Evolutionary conservation across 2,329 filamentous ascomycete genomes (phyloP).

Genomic region (Cordyceps cicadae): DNA sequence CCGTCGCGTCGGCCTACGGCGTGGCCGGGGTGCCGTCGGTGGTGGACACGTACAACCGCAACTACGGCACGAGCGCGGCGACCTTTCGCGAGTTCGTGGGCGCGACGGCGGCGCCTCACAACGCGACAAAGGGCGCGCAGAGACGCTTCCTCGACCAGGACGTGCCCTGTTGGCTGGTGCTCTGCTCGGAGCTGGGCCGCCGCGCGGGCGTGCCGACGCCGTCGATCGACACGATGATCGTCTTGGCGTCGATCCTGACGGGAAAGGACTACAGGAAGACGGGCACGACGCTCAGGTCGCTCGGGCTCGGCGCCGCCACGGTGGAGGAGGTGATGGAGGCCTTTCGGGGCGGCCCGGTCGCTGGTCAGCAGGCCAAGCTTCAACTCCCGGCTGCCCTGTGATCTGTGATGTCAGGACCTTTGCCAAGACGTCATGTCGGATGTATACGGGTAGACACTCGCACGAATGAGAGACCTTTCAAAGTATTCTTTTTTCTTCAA

Average conservation of each 20-base stretch:
- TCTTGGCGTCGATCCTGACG: conserved; percentile 11
- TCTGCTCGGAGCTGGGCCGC: conserved; percentile 6
- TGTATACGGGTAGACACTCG: background rate
- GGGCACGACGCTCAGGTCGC: conserved; percentile 6
- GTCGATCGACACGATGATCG: conserved; percentile 10
- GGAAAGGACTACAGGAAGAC: conserved; percentile 5
- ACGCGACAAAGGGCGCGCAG: conserved; percentile 12
- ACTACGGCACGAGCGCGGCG: conserved; percentile 5
- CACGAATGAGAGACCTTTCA: background rate
- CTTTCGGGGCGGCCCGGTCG: background rate
- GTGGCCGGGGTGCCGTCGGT: background rate
- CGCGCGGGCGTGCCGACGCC: conserved; percentile 5
- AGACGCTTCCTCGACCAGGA: conserved; percentile 7
- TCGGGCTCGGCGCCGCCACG: conserved; percentile 1
- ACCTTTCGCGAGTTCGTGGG: conserved; percentile 10
- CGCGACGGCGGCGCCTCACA: conserved; percentile 11
- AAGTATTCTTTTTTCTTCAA: too few relatives aligned
- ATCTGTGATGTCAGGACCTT: background rate
- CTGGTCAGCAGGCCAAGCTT: background rate
- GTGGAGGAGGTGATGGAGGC: background rate
- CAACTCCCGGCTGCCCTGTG: background rate
- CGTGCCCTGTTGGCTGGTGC: conserved; percentile 8
- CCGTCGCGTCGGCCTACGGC: conserved; percentile 5
- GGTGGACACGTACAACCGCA: background rate
- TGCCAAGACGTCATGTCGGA: background rate